phyloP scores from a whole-genome alignment of 116 monocot species.

The Cymodocea nodosa region DNA sequence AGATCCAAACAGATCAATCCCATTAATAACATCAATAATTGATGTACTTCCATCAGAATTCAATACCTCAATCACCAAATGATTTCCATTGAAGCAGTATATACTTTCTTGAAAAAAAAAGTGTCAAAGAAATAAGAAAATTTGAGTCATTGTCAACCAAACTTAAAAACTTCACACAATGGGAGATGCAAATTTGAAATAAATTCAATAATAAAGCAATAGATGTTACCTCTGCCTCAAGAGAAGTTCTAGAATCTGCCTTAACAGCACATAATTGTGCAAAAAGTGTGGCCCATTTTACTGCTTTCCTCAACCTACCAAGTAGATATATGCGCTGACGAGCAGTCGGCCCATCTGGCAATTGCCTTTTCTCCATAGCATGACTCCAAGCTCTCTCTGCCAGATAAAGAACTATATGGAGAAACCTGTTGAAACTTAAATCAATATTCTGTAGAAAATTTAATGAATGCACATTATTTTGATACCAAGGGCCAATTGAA shows the following conservation, averaged over 20 bases:
- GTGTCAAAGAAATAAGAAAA: no score
- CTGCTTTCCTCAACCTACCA: conserved; percentile 89
- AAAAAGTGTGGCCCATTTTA: conserved; percentile 94
- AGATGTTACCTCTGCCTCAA: conserved; percentile 76
- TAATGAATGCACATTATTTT: not conserved
- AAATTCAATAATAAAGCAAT: not conserved
- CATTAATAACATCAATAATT: no score
- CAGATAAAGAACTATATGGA: conserved; percentile 89
- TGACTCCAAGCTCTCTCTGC: conserved; percentile 99
- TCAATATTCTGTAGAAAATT: not conserved
- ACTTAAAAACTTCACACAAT: no score
- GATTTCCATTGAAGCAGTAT: no score
- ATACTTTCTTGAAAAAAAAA: no score
- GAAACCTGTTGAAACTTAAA: conserved; percentile 48
- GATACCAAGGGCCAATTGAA: no score
- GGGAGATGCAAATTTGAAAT: not conserved
- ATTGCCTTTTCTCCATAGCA: conserved; percentile 97
- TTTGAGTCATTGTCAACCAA: no score
- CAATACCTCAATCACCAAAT: no score
- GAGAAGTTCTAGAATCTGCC: conserved; percentile 90
- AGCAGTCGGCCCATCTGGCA: conserved; percentile 86
- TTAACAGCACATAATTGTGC: conserved; percentile 68
- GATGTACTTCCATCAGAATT: no score
- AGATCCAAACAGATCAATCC: no score
- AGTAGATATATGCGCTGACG: conserved; percentile 82